Evolutionary conservation across 2,329 filamentous ascomycete species (phyloP).

Genomic region (Mariannaea elegans): DNA sequence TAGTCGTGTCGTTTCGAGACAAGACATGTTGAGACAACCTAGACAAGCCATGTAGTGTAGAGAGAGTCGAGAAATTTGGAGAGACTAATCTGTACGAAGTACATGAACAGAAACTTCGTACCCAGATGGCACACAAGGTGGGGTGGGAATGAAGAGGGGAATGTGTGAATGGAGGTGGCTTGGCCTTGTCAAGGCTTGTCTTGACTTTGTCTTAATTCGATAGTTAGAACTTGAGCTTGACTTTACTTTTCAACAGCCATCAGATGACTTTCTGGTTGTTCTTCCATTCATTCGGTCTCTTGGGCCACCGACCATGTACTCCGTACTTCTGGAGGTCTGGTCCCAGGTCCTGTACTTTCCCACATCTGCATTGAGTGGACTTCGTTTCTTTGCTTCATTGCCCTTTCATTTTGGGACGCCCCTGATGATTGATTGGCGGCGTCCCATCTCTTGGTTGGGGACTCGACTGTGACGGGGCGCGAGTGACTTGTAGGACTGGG

Average conservation of each 20-base stretch:
- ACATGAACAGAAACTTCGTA: neutral
- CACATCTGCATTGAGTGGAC: no score
- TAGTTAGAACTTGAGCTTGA: constrained; percentile 11
- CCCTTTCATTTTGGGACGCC: neutral
- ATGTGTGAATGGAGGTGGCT: constrained; percentile 13
- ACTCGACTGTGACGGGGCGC: neutral
- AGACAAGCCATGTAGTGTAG: neutral
- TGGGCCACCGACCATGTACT: neutral
- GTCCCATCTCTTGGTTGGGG: neutral
- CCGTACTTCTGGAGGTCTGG: neutral
- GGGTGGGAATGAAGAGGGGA: neutral
- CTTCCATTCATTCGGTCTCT: no score
- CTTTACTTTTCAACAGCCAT: constrained; percentile 5
- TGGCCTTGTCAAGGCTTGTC: constrained; percentile 8
- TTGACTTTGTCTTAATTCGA: constrained; percentile 4
- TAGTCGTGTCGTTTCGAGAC: neutral
- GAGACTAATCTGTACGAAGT: neutral
- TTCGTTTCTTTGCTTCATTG: neutral
- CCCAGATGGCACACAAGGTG: neutral
- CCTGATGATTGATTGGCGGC: neutral
- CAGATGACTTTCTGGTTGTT: constrained; percentile 7
- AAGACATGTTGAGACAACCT: neutral
- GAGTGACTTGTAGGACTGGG: neutral
- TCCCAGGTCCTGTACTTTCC: no score
- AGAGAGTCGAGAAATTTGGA: neutral